A percentile compares a stretch with the other conserved stretches of the same genome.
Evolutionary conservation across 1,284 basidiomycete species (phyloP).

Genomic region (Neolentinus lepideus): DNA sequence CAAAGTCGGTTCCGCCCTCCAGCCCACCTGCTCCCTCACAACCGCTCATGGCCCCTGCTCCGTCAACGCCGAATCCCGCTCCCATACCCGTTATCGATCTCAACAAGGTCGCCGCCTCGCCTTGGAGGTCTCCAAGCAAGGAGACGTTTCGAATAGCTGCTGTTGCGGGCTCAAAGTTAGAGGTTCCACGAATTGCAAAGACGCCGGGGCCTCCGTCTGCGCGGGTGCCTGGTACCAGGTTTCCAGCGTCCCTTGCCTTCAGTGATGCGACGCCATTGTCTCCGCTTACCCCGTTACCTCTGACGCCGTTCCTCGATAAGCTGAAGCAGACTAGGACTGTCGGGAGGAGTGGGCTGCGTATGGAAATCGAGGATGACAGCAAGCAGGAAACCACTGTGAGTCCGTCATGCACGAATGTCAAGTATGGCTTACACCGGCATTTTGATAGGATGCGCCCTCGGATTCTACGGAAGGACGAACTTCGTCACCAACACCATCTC

Average conservation of each 20-base stretch:
- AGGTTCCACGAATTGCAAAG: background rate
- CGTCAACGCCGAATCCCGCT: background rate
- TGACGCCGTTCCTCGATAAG: background rate
- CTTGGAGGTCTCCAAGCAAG: background rate
- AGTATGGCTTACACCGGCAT: background rate
- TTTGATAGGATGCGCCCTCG: background rate
- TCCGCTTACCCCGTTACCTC: background rate
- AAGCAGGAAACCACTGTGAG: background rate
- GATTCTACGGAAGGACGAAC: background rate
- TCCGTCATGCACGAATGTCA: background rate
- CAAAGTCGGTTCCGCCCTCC: background rate
- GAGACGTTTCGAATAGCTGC: background rate
- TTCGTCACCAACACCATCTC: background rate
- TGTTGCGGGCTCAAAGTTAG: background rate
- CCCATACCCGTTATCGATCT: background rate
- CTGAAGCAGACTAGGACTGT: background rate
- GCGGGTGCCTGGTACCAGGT: too few species aligned
- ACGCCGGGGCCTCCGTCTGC: background rate
- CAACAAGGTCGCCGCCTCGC: background rate
- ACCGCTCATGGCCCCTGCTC: background rate
- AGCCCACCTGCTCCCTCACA: background rate
- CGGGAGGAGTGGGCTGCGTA: background rate
- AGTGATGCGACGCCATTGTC: background rate
- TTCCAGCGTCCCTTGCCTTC: too few species aligned
- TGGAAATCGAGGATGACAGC: background rate